Percentiles rank a stretch among this genome's conserved stretches.
phyloP scores from a whole-genome alignment of 2,329 filamentous ascomycete genomes.

The Penicillium sp. region DNA sequence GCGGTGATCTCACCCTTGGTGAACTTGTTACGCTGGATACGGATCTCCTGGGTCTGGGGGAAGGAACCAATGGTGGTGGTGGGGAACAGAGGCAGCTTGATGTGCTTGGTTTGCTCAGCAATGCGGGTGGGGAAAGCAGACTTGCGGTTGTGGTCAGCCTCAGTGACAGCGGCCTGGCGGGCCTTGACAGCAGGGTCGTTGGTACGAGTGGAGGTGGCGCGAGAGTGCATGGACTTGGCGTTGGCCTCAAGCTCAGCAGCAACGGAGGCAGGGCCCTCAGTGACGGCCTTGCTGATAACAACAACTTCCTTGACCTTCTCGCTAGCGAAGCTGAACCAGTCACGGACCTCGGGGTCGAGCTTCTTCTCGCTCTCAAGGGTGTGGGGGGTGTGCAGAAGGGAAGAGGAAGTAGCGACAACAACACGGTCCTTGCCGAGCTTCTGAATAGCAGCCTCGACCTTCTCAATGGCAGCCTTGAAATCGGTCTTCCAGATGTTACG shows the following conservation, averaged over 20 bases:
- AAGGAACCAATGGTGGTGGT: constrained; percentile 99
- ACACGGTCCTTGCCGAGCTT: constrained; percentile 97
- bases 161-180: constrained; percentile 83
- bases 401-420: constrained; percentile 94
- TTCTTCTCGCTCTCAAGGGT: constrained; percentile 99
- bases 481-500: constrained; percentile 99
- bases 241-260: constrained; percentile 92
- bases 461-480: constrained; percentile 92
- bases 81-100: constrained; percentile 94
- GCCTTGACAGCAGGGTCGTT: constrained; percentile 98
- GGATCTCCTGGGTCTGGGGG: constrained; percentile 99
- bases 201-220: constrained; percentile 89
- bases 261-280: constrained; percentile 85
- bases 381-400: constrained; percentile 97
- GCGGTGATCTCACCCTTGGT: constrained; percentile 97
- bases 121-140: constrained; percentile 85
- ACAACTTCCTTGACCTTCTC: constrained; percentile 94
- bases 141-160: constrained; percentile 88
- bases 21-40: constrained; percentile 94
- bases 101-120: constrained; percentile 83
- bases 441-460: constrained; percentile 85
- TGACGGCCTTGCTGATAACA: constrained; percentile 95
- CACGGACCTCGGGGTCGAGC: constrained; percentile 86
- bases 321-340: constrained; percentile 98
- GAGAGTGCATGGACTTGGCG: constrained; percentile 88